Conservation (phyloP, 2,329 filamentous ascomycete species). For the Verticillium nonalfalfae region DNA sequence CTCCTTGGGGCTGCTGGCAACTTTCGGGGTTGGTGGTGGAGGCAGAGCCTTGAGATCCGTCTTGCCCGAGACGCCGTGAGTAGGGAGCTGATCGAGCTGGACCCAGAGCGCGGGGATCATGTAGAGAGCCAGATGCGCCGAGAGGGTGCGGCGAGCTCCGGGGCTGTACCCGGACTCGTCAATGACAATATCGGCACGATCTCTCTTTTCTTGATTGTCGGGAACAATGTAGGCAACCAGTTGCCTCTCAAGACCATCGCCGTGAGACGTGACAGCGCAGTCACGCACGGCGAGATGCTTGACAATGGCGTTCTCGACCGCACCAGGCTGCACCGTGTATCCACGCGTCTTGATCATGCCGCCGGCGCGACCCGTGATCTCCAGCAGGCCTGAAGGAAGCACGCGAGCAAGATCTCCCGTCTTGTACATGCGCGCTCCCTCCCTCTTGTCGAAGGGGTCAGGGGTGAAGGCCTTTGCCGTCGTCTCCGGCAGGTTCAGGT, state of each 20-base stretch:
- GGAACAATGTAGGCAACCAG: constrained; percentile 71
- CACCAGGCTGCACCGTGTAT: constrained; percentile 71
- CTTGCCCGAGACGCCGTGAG: constrained; percentile 74
- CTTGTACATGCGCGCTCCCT: constrained; percentile 64
- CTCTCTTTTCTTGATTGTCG: constrained; percentile 52
- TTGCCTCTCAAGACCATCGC: constrained; percentile 69
- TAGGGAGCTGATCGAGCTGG: constrained; percentile 63
- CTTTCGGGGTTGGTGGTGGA: constrained; percentile 49
- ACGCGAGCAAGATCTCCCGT: constrained; percentile 67
- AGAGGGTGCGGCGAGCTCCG: constrained; percentile 57
- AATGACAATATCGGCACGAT: constrained; percentile 57
- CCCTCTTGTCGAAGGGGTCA: constrained; percentile 54
- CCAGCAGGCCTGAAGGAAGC: constrained; percentile 60
- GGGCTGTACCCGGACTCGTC: constrained; percentile 68
- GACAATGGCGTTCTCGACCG: constrained; percentile 67
- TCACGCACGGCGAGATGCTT: constrained; percentile 63
- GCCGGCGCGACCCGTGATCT: constrained; percentile 70
- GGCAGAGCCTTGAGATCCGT: constrained; percentile 68
- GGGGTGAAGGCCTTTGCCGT: constrained; percentile 66
- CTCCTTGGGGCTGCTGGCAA: constrained; percentile 30
- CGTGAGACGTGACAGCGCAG: constrained; percentile 67
- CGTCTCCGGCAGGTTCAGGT: constrained; percentile 72
- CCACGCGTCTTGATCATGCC: constrained; percentile 78
- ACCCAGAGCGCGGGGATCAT: constrained; percentile 81
- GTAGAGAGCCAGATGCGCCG: constrained; percentile 67